Evolutionary conservation across 1,284 basidiomycete genomes (phyloP).

Genomic region (Ceratobasidium papillatum): DNA sequence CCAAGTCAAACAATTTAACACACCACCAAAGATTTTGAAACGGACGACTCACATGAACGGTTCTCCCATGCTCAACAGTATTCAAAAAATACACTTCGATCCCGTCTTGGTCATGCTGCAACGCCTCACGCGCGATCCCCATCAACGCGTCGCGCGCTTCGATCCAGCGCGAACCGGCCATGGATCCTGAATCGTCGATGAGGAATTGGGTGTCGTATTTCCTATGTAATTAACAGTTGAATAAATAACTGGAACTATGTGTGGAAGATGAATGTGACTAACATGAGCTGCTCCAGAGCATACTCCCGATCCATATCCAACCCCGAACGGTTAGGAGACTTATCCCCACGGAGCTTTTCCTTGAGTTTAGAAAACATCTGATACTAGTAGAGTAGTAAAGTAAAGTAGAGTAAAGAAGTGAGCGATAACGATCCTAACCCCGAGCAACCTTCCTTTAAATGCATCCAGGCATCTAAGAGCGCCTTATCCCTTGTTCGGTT

Average conservation of each 20-base stretch:
- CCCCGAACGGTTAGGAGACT: neutral
- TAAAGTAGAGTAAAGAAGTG: neutral
- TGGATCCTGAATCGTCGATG: conserved; percentile 62
- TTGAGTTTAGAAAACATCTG: conserved; percentile 16
- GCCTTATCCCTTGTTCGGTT: too few relatives aligned
- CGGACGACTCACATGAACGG: conserved; percentile 35
- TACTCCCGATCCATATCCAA: conserved; percentile 7
- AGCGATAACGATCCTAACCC: neutral
- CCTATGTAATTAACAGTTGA: neutral
- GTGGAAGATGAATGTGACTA: neutral
- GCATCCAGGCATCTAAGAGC: too few relatives aligned
- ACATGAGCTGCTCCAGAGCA: conserved; percentile 19
- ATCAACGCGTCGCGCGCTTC: conserved; percentile 59
- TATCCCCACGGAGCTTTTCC: neutral
- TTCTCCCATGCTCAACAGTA: conserved; percentile 40
- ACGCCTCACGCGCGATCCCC: conserved; percentile 56
- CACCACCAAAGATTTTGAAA: neutral
- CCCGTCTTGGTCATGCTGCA: conserved; percentile 59
- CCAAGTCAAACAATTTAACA: neutral
- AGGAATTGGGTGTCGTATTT: conserved; percentile 32
- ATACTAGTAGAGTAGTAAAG: neutral
- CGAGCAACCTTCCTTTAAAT: neutral
- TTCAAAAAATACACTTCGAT: conserved; percentile 64
- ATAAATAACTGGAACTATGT: too few relatives aligned
- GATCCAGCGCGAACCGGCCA: conserved; percentile 59